Conservation (phyloP, 2,329 filamentous ascomycete genomes). For the Eutypa lata region DNA sequence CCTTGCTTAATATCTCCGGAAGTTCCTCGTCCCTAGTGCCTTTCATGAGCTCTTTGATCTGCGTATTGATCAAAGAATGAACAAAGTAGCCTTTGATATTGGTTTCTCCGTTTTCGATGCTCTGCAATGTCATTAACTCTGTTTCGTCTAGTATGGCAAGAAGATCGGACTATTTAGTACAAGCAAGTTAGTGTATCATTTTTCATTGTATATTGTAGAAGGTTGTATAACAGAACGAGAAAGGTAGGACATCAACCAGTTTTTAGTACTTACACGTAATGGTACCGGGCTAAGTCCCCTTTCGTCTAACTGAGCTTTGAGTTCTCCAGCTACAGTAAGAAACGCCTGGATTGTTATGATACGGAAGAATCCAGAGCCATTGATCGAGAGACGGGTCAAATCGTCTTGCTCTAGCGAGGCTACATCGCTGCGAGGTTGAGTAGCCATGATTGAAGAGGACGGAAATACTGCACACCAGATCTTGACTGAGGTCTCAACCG, state of each 20-base stretch:
- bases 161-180: no score
- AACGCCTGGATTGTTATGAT: conserved; percentile 28
- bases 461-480: conserved; percentile 39
- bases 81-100: conserved; percentile 51
- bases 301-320: conserved; percentile 38
- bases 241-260: no score
- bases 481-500: conserved; percentile 45
- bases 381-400: conserved; percentile 33
- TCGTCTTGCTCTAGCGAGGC: conserved; percentile 14
- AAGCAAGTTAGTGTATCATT: no score
- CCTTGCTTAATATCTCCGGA: conserved; percentile 29
- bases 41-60: conserved; percentile 38
- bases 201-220: no score
- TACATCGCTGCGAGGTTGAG: conserved; percentile 1
- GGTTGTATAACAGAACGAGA: no score
- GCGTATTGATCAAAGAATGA: conserved; percentile 31
- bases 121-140: conserved; percentile 34
- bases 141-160: conserved; percentile 37
- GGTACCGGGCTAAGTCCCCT: conserved; percentile 30
- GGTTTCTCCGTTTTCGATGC: conserved; percentile 47
- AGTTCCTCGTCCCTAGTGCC: conserved; percentile 33
- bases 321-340: conserved; percentile 35
- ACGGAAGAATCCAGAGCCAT: conserved; percentile 39
- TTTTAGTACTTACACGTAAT: conserved; percentile 30
- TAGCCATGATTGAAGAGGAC: conserved; percentile 9